These are phyloP conservation scores for Blakeslea trispora DNA, from an alignment of 371 early-diverging fungal species.

Conservation along the genomic window DNA sequence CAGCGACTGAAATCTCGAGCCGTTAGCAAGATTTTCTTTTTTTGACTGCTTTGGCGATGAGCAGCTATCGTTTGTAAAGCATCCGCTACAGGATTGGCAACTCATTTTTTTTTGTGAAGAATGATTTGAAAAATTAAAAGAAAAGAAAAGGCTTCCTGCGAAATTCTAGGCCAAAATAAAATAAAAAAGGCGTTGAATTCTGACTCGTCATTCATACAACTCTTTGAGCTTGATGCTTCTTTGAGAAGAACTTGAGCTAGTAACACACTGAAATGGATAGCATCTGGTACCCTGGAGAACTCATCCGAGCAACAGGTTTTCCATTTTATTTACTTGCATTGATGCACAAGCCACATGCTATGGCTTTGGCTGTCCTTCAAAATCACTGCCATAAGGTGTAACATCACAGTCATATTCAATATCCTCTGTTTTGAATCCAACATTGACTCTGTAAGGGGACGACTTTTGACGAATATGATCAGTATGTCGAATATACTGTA, in stretches of 20 bases:
- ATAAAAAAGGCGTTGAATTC: too few species aligned
- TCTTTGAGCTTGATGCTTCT: too few species aligned
- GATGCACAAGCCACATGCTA: too few species aligned
- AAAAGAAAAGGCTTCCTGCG: too few species aligned
- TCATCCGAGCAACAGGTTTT: too few species aligned
- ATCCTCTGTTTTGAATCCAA: not conserved
- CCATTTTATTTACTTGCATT: too few species aligned
- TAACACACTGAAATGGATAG: too few species aligned
- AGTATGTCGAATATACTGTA: conserved; percentile 15
- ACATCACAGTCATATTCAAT: conserved; percentile 20
- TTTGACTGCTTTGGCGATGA: conserved; percentile 15
- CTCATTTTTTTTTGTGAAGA: conserved; percentile 15
- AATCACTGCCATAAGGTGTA: conserved; percentile 27
- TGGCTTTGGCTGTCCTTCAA: conserved; percentile 8
- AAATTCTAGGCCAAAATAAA: too few species aligned
- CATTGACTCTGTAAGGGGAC: conserved; percentile 12
- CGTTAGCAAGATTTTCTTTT: conserved; percentile 1
- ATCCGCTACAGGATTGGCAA: conserved; percentile 29
- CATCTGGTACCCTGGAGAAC: too few species aligned
- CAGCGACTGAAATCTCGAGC: conserved; percentile 7
- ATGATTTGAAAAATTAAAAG: not conserved
- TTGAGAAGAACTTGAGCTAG: too few species aligned
- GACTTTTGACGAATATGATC: not conserved
- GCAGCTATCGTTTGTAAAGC: conserved; percentile 27
- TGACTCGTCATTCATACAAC: too few species aligned